These are phyloP conservation scores for Amoebophrya sp. DNA, from an alignment of 169 alveolate species.

Conservation along the genomic window DNA sequence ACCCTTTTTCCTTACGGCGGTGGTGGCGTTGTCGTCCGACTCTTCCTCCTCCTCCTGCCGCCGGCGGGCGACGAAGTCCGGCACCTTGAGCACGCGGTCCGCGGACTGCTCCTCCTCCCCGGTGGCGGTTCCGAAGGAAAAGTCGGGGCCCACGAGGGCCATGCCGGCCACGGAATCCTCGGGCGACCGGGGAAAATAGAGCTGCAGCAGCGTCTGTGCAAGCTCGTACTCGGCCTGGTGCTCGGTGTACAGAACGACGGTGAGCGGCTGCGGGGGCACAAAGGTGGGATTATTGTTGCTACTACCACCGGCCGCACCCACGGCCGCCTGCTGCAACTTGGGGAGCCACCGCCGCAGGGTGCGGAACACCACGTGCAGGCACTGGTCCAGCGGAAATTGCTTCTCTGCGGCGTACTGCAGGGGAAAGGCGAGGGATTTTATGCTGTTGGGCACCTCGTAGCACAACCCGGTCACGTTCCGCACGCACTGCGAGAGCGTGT, in stretches of 20 bases:
- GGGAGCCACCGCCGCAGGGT: slow-evolving; percentile 26
- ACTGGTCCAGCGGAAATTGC: background rate
- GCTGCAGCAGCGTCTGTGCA: background rate
- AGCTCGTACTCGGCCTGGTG: background rate
- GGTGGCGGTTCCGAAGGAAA: background rate
- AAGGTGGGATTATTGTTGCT: too few species aligned
- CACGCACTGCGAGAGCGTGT: background rate
- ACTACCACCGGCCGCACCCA: too few species aligned
- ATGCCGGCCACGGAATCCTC: background rate
- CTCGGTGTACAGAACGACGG: background rate
- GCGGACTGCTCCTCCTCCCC: background rate
- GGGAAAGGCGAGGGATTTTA: too few species aligned
- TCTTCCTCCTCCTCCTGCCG: background rate
- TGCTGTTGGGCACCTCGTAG: too few species aligned
- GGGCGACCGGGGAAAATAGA: background rate
- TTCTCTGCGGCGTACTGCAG: background rate
- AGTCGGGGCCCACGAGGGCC: background rate
- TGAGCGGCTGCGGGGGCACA: too few species aligned
- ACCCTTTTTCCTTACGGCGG: too few species aligned
- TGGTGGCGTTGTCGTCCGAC: too few species aligned
- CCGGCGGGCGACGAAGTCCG: background rate
- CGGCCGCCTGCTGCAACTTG: background rate
- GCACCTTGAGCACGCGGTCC: background rate
- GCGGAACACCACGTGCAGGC: background rate
- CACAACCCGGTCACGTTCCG: too few species aligned